Conservation (phyloP, 1,139 yeast species). For the Yarrowia galli region DNA sequence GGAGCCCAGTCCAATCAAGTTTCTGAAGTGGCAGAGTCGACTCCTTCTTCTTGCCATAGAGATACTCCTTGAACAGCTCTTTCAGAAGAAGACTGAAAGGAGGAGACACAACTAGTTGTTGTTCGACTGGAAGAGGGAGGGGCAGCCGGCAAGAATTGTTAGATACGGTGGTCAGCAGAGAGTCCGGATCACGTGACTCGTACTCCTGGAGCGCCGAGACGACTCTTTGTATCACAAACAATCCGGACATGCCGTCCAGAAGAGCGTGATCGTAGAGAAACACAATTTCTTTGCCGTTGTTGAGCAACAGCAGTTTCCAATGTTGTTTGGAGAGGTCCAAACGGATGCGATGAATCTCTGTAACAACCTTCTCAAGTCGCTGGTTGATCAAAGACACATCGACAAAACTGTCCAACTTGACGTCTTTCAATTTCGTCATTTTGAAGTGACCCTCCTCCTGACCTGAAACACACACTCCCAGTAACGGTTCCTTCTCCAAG, state of each 20-base stretch:
- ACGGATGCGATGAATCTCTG: slow-evolving; percentile 2
- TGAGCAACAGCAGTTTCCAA: slow-evolving; percentile 9
- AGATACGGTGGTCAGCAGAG: background rate
- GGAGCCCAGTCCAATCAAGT: background rate
- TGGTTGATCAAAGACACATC: background rate
- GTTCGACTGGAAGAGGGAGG: slow-evolving; percentile 1
- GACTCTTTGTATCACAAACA: background rate
- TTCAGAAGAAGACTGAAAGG: slow-evolving; percentile 9
- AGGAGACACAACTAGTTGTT: slow-evolving; percentile 1
- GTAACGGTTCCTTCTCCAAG: slow-evolving; percentile 6
- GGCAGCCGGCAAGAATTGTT: background rate
- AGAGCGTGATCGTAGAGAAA: slow-evolving; percentile 21
- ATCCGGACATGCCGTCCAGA: slow-evolving; percentile 8
- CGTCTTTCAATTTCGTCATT: background rate
- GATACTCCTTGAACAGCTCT: slow-evolving; percentile 13
- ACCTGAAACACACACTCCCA: slow-evolving; percentile 4
- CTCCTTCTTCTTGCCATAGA: background rate
- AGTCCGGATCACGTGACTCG: background rate
- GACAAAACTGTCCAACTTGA: background rate
- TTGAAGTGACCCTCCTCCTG: slow-evolving; percentile 4
- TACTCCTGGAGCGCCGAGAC: background rate
- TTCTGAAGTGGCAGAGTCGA: background rate
- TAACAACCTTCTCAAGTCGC: background rate
- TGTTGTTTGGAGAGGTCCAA: slow-evolving; percentile 4
- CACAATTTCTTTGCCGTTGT: background rate